These are phyloP conservation scores for Yamadazyma mexicana DNA, from an alignment of 1,139 yeast genomes.

Conservation along the genomic window DNA sequence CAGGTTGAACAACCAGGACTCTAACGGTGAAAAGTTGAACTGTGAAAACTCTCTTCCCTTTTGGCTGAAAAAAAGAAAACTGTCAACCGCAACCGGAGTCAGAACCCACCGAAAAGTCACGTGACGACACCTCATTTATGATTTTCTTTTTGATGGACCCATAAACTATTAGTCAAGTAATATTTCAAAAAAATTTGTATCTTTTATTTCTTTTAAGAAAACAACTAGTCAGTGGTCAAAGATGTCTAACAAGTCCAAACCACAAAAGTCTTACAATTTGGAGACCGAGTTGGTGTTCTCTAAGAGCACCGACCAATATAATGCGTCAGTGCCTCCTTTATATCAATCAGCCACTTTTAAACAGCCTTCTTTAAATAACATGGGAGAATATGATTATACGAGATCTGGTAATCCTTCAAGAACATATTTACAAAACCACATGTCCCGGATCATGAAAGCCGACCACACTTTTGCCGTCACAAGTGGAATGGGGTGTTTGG, in stretches of 20 bases:
- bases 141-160: neutral
- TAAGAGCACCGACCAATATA: slow-evolving; percentile 68
- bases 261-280: slow-evolving; percentile 32
- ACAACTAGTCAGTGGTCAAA: neutral
- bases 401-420: slow-evolving; percentile 95
- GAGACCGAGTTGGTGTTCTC: slow-evolving; percentile 78
- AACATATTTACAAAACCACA: slow-evolving; percentile 72
- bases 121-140: neutral
- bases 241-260: slow-evolving; percentile 6
- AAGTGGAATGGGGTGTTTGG: slow-evolving; percentile 91
- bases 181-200: too few species aligned
- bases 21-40: too few species aligned
- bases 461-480: slow-evolving; percentile 76
- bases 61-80: neutral
- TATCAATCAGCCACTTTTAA: slow-evolving; percentile 94
- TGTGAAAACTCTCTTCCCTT: too few species aligned
- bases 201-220: neutral
- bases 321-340: slow-evolving; percentile 83
- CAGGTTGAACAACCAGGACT: too few species aligned
- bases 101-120: neutral
- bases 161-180: neutral
- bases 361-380: slow-evolving; percentile 68
- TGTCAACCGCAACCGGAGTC: neutral
- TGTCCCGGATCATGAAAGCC: slow-evolving; percentile 76
- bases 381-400: slow-evolving; percentile 89